Percentiles rank a stretch among this genome's conserved stretches.
Evolutionary conservation across 108 stramenopile genomes (phyloP).

Genomic region (Skeletonema menzelii): DNA sequence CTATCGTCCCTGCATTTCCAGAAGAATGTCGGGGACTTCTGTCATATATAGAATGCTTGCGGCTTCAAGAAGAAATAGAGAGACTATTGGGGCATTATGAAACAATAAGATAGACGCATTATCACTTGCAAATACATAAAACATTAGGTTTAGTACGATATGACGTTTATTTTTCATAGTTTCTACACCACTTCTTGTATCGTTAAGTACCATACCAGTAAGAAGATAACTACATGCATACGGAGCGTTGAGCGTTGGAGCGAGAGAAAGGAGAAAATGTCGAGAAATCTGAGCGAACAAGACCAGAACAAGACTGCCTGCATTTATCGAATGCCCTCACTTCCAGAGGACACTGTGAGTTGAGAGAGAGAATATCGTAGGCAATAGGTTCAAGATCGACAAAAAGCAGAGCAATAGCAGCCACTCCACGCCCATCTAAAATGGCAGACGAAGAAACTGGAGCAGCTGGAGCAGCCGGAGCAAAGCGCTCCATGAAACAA

Average conservation of each 20-base stretch:
- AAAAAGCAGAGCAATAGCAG: not conserved
- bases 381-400: too few species aligned
- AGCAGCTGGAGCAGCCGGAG: not conserved
- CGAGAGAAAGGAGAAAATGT: too few species aligned
- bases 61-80: slow-evolving; percentile 26
- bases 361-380: too few species aligned
- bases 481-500: not conserved
- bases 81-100: slow-evolving; percentile 8
- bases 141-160: too few species aligned
- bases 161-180: too few species aligned
- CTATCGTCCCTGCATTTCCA: slow-evolving; percentile 37
- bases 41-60: slow-evolving; percentile 34
- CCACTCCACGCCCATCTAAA: not conserved
- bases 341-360: too few species aligned
- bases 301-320: too few species aligned
- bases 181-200: not conserved
- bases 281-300: too few species aligned
- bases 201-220: too few species aligned
- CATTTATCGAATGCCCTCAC: too few species aligned
- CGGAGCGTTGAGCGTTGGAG: too few species aligned
- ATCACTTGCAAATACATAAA: not conserved
- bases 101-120: not conserved
- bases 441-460: not conserved
- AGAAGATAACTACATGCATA: too few species aligned
- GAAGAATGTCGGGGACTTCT: slow-evolving; percentile 33